Percentiles rank a stretch among this genome's conserved stretches.
Conservation (phyloP, 2,329 filamentous ascomycete genomes). For the Penicillium griseofulvum region DNA sequence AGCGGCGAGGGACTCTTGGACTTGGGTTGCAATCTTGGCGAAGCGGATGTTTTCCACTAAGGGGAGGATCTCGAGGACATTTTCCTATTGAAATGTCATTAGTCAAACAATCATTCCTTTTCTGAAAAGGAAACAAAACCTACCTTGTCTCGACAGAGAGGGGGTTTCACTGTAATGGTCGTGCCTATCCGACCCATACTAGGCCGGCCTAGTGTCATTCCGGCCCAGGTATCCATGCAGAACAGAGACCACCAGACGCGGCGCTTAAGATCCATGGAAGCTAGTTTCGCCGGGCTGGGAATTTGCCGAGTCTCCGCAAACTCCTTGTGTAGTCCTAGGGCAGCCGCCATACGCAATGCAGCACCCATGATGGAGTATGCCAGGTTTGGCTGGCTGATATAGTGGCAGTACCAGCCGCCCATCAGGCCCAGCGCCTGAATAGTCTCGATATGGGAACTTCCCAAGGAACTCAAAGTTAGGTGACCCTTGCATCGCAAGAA, state of each 20-base stretch:
- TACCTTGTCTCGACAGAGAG: conserved; percentile 50
- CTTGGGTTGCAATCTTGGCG: conserved; percentile 73
- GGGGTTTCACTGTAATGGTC: conserved; percentile 64
- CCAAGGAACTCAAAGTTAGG: conserved; percentile 65
- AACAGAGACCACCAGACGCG: conserved; percentile 75
- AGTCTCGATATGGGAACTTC: conserved; percentile 69
- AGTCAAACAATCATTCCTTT: conserved; percentile 21
- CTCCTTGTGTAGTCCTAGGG: conserved; percentile 69
- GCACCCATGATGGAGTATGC: conserved; percentile 71
- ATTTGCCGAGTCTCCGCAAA: conserved; percentile 47
- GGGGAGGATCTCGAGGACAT: conserved; percentile 65
- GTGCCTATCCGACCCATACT: conserved; percentile 66
- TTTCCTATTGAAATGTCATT: conserved; percentile 41
- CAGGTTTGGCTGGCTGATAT: conserved; percentile 73
- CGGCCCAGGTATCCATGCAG: conserved; percentile 71
- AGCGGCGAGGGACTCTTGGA: conserved; percentile 72
- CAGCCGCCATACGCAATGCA: conserved; percentile 70
- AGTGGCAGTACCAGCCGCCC: conserved; percentile 74
- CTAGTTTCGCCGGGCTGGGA: conserved; percentile 46
- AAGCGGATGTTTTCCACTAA: conserved; percentile 75
- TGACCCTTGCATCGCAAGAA: conserved; percentile 67
- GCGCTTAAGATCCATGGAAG: conserved; percentile 60
- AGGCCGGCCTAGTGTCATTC: conserved; percentile 67
- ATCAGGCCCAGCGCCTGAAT: conserved; percentile 70
- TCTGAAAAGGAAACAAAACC: conserved; percentile 28